phyloP scores from a whole-genome alignment of 495 filamentous ascomycete genomes.

The Astrothelium subdiscretum region DNA sequence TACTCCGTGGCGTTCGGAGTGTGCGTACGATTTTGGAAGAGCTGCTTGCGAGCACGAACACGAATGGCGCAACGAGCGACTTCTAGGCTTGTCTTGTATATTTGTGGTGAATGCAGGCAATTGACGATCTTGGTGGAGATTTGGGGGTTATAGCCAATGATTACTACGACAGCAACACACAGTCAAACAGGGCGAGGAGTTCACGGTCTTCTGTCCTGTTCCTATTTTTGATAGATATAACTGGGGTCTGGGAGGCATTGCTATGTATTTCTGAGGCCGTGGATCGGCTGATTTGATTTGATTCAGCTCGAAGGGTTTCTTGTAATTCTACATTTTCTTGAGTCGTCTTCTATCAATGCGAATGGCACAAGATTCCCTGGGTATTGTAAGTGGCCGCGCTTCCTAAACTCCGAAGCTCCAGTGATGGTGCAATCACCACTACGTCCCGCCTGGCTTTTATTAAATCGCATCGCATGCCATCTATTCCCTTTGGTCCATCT shows the following conservation, averaged over 20 bases:
- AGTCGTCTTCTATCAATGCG: too few relatives aligned
- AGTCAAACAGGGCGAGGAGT: not conserved
- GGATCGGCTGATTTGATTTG: not conserved
- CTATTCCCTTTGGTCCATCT: too few relatives aligned
- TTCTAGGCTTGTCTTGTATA: not conserved
- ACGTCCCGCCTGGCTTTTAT: too few relatives aligned
- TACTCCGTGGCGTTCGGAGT: conserved; percentile 62
- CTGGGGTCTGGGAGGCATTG: not conserved
- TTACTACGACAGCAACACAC: not conserved
- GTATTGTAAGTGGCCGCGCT: too few relatives aligned
- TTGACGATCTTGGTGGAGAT: not conserved
- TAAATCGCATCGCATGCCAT: too few relatives aligned
- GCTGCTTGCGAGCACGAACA: conserved; percentile 8
- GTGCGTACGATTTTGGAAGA: conserved; percentile 52
- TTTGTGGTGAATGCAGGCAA: not conserved
- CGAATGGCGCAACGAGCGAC: not conserved
- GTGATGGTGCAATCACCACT: too few relatives aligned
- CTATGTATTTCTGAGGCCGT: not conserved
- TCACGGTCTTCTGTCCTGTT: too few relatives aligned
- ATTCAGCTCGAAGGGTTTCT: not conserved
- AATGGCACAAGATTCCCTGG: too few relatives aligned
- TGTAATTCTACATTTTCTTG: too few relatives aligned
- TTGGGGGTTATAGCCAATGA: not conserved
- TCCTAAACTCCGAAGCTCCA: too few relatives aligned
- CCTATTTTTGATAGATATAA: not conserved